Evolutionary conservation across 2,329 filamentous ascomycete species (phyloP).

Genomic region (Aspergillus brasiliensis): DNA sequence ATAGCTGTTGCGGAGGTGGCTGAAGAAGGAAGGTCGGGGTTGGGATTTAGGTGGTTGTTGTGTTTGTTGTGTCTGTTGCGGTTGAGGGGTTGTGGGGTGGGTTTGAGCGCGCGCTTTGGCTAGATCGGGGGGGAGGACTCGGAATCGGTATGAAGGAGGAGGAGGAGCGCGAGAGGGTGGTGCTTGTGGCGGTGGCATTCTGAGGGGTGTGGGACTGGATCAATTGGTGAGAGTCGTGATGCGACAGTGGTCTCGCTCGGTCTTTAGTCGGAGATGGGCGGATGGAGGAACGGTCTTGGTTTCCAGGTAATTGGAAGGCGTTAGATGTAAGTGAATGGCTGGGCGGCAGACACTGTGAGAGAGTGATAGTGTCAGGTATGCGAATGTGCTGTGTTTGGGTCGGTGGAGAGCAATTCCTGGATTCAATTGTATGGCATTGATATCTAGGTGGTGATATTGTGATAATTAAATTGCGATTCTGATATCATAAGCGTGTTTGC

Average conservation of each 20-base stretch:
- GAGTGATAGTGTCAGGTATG: neutral
- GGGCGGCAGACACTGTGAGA: neutral
- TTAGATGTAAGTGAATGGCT: neutral
- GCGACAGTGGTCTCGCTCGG: neutral
- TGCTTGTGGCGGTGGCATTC: constrained; percentile 8
- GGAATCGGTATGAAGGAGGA: constrained; percentile 16
- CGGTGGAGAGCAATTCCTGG: neutral
- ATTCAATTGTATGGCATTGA: neutral
- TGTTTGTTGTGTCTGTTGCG: constrained; percentile 6
- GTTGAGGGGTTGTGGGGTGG: constrained; percentile 4
- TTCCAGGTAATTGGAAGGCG: neutral
- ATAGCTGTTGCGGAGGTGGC: constrained; percentile 31
- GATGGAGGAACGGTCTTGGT: neutral
- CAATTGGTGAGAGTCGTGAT: neutral
- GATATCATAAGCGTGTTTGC: no score
- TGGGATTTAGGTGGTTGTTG: constrained; percentile 11
- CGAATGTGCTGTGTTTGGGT: neutral
- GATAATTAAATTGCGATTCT: no score
- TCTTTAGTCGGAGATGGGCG: neutral
- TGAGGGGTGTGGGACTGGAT: neutral
- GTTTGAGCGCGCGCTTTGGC: constrained; percentile 19
- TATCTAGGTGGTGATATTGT: no score
- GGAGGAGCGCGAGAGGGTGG: constrained; percentile 3
- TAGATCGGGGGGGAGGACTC: constrained; percentile 23
- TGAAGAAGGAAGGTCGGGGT: constrained; percentile 24